phyloP scores from a whole-genome alignment of 371 early-diverging fungal species.

The Syncephalastrum monosporum region DNA sequence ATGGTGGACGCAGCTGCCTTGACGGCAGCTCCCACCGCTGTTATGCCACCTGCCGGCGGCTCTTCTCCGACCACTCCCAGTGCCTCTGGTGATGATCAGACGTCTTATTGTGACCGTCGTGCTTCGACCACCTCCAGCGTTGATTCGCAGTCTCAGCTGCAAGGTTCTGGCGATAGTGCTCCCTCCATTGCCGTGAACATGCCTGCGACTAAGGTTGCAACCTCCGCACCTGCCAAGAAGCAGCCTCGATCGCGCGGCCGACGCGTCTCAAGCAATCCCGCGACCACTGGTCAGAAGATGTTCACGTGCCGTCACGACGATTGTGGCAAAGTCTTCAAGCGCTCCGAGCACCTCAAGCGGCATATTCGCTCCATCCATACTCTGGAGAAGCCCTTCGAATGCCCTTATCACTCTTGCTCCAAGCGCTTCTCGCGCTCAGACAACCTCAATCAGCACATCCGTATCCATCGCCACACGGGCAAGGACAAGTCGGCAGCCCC shows the following conservation, averaged over 20 bases:
- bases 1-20: conserved; percentile 25
- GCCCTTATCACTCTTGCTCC: conserved; percentile 60
- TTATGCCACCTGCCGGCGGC: conserved; percentile 7
- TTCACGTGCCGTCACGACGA: conserved; percentile 50
- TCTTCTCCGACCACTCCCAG: no score
- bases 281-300: conserved; percentile 33
- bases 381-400: conserved; percentile 50
- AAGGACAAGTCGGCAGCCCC: conserved; percentile 15
- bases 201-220: neutral
- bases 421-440: conserved; percentile 61
- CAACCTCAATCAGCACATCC: conserved; percentile 67
- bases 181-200: no score
- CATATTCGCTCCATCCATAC: conserved; percentile 68
- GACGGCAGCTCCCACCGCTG: conserved; percentile 25
- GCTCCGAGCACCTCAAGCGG: conserved; percentile 80
- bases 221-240: conserved; percentile 4
- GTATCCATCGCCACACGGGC: conserved; percentile 45
- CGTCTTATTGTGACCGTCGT: no score
- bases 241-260: conserved; percentile 48
- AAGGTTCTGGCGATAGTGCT: no score
- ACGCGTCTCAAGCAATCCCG: conserved; percentile 39
- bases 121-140: neutral
- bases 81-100: neutral
- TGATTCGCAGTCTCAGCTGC: conserved; percentile 2
- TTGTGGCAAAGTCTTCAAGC: conserved; percentile 79